Evolutionary conservation across 1,284 basidiomycete species (phyloP).

Genomic region (Ganoderma sinense): DNA sequence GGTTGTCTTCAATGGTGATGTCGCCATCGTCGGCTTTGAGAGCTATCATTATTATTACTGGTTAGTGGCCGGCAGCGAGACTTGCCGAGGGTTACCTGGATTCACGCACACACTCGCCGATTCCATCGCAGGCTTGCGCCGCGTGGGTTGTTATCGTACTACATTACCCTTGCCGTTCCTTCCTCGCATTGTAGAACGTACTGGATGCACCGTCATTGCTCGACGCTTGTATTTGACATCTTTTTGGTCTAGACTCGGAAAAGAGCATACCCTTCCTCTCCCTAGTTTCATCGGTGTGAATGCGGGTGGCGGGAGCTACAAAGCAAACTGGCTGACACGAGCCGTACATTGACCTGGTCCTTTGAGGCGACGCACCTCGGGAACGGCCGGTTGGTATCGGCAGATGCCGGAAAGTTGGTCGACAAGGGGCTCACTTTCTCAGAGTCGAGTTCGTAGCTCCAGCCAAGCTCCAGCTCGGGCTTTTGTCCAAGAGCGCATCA

Average conservation of each 20-base stretch:
- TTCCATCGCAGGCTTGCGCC: background rate
- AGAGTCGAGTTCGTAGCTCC: too few relatives aligned
- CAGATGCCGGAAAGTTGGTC: too few relatives aligned
- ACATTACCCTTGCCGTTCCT: conserved; percentile 11
- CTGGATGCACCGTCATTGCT: conserved; percentile 26
- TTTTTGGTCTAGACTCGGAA: conserved; percentile 21
- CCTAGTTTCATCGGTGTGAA: background rate
- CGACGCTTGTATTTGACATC: conserved; percentile 29
- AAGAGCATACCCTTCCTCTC: conserved; percentile 22
- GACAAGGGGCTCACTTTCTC: too few relatives aligned
- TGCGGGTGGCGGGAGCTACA: background rate
- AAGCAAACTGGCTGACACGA: too few relatives aligned
- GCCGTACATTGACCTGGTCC: too few relatives aligned
- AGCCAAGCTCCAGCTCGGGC: too few relatives aligned
- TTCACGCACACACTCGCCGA: conserved; percentile 7
- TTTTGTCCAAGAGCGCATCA: too few relatives aligned
- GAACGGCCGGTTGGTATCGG: too few relatives aligned
- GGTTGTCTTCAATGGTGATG: background rate
- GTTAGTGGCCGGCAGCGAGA: conserved; percentile 8
- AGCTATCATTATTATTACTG: background rate
- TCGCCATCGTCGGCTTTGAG: background rate
- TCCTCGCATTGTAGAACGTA: conserved; percentile 25
- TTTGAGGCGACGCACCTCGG: too few relatives aligned
- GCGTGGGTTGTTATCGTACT: conserved; percentile 20
- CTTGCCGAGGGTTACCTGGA: conserved; percentile 20